Base-by-base conservation (phyloP, 2,329 filamentous ascomycete genomes). In the Microcera coccophila region DNA sequence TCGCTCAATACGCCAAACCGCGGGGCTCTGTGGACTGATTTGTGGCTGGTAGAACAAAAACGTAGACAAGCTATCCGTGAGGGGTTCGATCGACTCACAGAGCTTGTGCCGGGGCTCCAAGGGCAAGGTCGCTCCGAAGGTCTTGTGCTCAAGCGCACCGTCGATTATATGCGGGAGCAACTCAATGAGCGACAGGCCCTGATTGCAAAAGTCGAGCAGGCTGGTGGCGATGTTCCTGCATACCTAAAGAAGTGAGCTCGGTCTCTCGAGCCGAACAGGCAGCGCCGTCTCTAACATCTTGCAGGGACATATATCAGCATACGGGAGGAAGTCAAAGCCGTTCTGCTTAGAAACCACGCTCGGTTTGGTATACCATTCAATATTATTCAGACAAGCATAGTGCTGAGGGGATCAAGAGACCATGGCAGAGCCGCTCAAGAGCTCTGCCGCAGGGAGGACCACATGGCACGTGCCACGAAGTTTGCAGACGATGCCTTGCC, bases 121-220 rank as follows among this genome's bases (percentile, higher is more conserved):
- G 90, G 90, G 1, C 85, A 90, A 59, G 90, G 86, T 1, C 81
- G 89, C 35, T 93, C 87, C 50, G 90, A 95, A 64, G 87, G 87
- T 20, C 74, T 89, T 15, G 88, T 95, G n/a, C 73, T 95, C 17
- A 80, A 82, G 49, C 77, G 77, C 51, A 85, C 84, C 0, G 78
- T 85, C 21, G 80, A 84, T 12, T 84, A 75, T 49, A 82, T 87
- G 59, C 72, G 72, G 32, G 67, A 80, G 47, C 72, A 83, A 59
- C 64, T 87, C 8, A 68, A 73, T 36, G 75, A 79, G 60, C 73
- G 84, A 15, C 72, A 77, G 41, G 65, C 70, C 18, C 64, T 87
- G 43, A 70, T 86, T 40, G 67, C 73, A 19, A 69, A 75, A 47
- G 73, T 85, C 31, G 79, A 85, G 55, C 72, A 70, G 36, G 69